Evolutionary conservation across 371 early-diverging fungal species (phyloP).

Genomic region (Mucor circinelloides): DNA sequence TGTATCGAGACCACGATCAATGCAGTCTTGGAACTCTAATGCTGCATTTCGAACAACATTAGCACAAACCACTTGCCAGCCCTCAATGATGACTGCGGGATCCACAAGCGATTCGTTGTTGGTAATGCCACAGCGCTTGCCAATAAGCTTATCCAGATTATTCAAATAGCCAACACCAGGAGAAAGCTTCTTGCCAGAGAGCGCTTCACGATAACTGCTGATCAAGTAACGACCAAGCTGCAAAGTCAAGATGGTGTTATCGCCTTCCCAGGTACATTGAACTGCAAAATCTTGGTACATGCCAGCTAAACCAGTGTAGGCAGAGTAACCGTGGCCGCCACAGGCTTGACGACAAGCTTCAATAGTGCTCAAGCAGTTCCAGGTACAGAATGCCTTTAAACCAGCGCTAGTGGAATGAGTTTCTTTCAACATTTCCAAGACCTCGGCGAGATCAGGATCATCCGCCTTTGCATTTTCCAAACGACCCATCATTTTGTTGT

Average conservation of each 20-base stretch:
- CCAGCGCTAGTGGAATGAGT: constrained; percentile 92
- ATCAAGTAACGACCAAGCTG: constrained; percentile 91
- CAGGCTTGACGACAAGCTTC: constrained; percentile 90
- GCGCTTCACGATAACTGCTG: constrained; percentile 76
- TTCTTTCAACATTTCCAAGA: constrained; percentile 82
- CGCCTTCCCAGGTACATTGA: constrained; percentile 94
- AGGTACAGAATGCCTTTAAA: constrained; percentile 93
- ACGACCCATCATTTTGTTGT: constrained; percentile 74
- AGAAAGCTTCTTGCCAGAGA: constrained; percentile 74
- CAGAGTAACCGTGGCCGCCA: constrained; percentile 92
- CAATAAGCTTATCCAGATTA: constrained; percentile 52
- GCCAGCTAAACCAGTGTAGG: constrained; percentile 86
- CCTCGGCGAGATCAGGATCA: constrained; percentile 65
- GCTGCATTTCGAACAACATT: constrained; percentile 84
- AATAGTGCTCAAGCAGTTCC: constrained; percentile 85
- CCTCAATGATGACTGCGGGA: constrained; percentile 71
- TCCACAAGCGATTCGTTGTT: constrained; percentile 56
- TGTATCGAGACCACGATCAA: constrained; percentile 66
- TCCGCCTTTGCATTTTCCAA: constrained; percentile 69
- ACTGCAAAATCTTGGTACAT: constrained; percentile 92
- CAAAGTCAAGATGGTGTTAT: constrained; percentile 89
- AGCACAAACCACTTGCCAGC: constrained; percentile 84
- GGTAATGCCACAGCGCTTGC: constrained; percentile 55
- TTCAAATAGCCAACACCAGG: constrained; percentile 84
- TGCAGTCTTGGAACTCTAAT: constrained; percentile 72